These are phyloP conservation scores for Tolypocladium cylindrosporum DNA, from an alignment of 2,329 filamentous ascomycete species.

Conservation along the genomic window DNA sequence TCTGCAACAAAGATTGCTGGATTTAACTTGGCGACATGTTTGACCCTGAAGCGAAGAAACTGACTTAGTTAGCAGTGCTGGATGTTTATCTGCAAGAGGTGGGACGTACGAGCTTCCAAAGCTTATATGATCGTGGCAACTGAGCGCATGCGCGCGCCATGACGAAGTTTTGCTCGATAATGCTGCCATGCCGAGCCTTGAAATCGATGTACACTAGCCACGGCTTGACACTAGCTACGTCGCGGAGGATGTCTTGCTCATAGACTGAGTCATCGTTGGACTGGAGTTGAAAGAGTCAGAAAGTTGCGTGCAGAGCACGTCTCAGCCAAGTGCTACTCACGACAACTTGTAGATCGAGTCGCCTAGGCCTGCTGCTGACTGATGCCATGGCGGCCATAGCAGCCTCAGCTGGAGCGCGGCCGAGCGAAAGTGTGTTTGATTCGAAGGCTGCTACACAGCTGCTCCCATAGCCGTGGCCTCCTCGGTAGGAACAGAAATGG, in stretches of 20 bases:
- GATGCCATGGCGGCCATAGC: not conserved
- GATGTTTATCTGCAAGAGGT: not conserved
- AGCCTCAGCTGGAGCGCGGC: slow-evolving; percentile 2
- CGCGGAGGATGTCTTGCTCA: slow-evolving; percentile 88
- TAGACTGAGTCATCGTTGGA: slow-evolving; percentile 86
- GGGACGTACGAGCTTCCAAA: slow-evolving; percentile 78
- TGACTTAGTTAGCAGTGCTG: slow-evolving; percentile 19
- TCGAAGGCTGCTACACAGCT: not conserved
- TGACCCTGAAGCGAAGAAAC: slow-evolving; percentile 79
- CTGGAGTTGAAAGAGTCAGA: slow-evolving; percentile 28
- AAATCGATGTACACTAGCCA: slow-evolving; percentile 92
- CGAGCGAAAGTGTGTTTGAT: slow-evolving; percentile 1
- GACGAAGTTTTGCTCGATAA: slow-evolving; percentile 75
- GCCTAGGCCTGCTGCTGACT: slow-evolving; percentile 24
- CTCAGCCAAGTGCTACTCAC: slow-evolving; percentile 21
- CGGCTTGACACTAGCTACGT: slow-evolving; percentile 76
- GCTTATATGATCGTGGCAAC: slow-evolving; percentile 89
- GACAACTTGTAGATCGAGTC: slow-evolving; percentile 38
- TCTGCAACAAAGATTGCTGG: slow-evolving; percentile 69
- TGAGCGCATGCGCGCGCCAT: slow-evolving; percentile 87
- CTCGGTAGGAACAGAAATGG: not conserved
- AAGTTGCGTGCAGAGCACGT: not conserved
- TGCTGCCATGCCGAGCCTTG: slow-evolving; percentile 76
- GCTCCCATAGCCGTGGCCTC: not conserved
- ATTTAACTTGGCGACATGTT: slow-evolving; percentile 74